Conservation (phyloP, 1,284 basidiomycete species). For the Ustanciosporium gigantosporum region DNA sequence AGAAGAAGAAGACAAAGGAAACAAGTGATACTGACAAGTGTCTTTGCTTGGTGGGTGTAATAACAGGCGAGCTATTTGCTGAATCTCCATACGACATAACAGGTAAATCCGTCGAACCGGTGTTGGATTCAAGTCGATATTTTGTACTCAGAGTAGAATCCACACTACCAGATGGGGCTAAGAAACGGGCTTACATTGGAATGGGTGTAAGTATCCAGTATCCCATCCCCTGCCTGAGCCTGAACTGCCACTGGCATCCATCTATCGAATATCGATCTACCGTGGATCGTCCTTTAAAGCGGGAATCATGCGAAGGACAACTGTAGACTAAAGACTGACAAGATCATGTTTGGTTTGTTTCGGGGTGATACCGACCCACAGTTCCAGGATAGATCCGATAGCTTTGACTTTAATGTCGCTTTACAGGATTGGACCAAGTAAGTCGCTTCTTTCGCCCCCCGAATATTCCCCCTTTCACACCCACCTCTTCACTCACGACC, state of each 20-base stretch:
- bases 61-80: constrained; percentile 78
- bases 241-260: too few relatives aligned
- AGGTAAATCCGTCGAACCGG: constrained; percentile 83
- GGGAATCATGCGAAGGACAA: too few relatives aligned
- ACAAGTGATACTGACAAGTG: too few relatives aligned
- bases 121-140: constrained; percentile 92
- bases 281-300: too few relatives aligned
- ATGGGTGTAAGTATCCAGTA: constrained; percentile 48
- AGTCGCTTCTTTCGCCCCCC: constrained; percentile 18
- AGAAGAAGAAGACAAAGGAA: too few relatives aligned
- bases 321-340: neutral
- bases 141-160: constrained; percentile 83
- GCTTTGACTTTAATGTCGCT: constrained; percentile 65
- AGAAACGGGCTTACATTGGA: constrained; percentile 54
- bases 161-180: constrained; percentile 41
- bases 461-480: neutral
- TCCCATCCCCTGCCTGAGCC: too few relatives aligned
- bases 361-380: constrained; percentile 4
- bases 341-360: too few relatives aligned
- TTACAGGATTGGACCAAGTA: constrained; percentile 94
- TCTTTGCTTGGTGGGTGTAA: too few relatives aligned
- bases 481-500: neutral
- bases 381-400: constrained; percentile 55
- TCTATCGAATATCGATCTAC: too few relatives aligned
- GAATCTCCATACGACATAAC: constrained; percentile 81